Conservation (phyloP, 768 basidiomycete genomes). For the Pisolithus albus region DNA sequence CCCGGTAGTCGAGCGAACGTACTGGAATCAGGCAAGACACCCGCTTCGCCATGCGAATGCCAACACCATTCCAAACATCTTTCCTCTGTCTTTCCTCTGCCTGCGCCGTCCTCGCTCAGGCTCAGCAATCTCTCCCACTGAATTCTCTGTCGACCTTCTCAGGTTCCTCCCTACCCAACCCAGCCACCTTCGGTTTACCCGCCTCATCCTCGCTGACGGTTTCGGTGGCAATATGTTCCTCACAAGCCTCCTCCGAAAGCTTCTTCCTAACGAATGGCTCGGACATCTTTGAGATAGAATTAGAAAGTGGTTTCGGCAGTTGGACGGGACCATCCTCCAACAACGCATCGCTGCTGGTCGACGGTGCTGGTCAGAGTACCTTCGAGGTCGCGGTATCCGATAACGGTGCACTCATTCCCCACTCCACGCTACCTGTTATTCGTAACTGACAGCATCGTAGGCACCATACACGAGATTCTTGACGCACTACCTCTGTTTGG, state of each 20-base stretch:
- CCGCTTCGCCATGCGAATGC: too few relatives aligned
- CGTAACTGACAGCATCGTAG: constrained; percentile 24
- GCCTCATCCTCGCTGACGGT: constrained; percentile 33
- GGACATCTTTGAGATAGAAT: constrained; percentile 41
- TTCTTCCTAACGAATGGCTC: constrained; percentile 56
- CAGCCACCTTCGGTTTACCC: constrained; percentile 38
- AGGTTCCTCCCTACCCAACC: constrained; percentile 23
- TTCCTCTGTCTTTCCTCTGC: too few relatives aligned
- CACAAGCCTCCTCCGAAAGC: constrained; percentile 31
- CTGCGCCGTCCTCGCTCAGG: background rate
- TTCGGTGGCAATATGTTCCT: constrained; percentile 45
- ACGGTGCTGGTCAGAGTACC: constrained; percentile 31
- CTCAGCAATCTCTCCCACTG: constrained; percentile 26
- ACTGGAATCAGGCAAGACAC: background rate
- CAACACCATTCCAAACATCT: too few relatives aligned
- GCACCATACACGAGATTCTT: constrained; percentile 42
- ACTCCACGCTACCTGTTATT: background rate
- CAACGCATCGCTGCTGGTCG: constrained; percentile 50
- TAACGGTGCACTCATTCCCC: constrained; percentile 24
- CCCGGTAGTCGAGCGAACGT: background rate
- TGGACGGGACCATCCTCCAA: constrained; percentile 41
- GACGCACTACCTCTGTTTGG: constrained; percentile 52
- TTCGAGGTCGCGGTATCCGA: constrained; percentile 58
- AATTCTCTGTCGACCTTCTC: constrained; percentile 32
- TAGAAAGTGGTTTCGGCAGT: constrained; percentile 43